Evolutionary conservation across 495 filamentous ascomycete species (phyloP).

Genomic region (Talaromyces proteolyticus): DNA sequence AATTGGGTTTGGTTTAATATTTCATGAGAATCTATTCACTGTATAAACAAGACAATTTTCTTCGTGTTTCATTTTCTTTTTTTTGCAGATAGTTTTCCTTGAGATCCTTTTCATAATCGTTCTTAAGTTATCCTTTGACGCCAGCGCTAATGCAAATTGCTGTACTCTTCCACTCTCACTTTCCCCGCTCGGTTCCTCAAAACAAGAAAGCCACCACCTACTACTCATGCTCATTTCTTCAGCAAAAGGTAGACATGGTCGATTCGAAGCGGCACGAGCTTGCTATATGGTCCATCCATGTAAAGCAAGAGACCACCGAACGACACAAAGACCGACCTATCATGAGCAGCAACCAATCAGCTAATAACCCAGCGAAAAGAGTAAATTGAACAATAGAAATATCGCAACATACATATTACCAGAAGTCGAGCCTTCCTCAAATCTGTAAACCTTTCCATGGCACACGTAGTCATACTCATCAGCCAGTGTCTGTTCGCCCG

Average conservation of each 20-base stretch:
- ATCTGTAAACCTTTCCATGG: constrained; percentile 95
- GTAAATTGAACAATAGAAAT: background rate
- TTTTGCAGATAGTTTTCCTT: constrained; percentile 1
- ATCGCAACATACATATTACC: constrained; percentile 69
- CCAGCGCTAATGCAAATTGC: constrained; percentile 8
- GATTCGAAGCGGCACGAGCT: constrained; percentile 80
- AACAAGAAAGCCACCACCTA: too few species aligned
- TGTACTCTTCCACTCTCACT: background rate
- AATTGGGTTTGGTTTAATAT: too few species aligned
- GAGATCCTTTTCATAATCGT: background rate
- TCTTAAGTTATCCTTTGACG: constrained; percentile 3
- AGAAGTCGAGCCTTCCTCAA: constrained; percentile 76
- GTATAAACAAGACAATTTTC: too few species aligned
- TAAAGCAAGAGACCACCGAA: constrained; percentile 89
- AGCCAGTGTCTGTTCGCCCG: constrained; percentile 72
- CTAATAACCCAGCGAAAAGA: background rate
- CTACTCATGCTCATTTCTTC: constrained; percentile 65
- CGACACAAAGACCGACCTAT: constrained; percentile 86
- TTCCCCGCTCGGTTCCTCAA: background rate
- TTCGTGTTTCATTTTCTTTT: background rate
- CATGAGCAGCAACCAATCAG: constrained; percentile 1
- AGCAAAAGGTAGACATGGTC: constrained; percentile 90
- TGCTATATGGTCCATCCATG: constrained; percentile 92
- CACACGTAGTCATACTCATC: constrained; percentile 97
- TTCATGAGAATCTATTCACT: background rate